These are phyloP conservation scores for Yamadazyma akitaensis DNA, from an alignment of 805 yeast species.

Conservation along the genomic window DNA sequence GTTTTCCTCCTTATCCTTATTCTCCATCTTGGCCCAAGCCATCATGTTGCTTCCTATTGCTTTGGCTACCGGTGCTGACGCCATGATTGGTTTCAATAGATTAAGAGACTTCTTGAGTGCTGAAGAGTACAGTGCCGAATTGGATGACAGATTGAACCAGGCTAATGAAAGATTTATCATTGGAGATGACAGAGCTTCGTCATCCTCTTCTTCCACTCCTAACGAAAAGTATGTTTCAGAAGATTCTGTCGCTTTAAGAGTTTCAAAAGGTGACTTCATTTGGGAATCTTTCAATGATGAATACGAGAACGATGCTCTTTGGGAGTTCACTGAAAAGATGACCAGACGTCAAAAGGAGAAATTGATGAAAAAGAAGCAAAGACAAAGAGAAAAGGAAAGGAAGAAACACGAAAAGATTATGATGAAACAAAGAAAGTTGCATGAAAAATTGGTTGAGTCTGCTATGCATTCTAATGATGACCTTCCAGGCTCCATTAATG, in stretches of 20 bases:
- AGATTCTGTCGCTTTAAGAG: conserved; percentile 18
- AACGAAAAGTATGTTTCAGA: conserved; percentile 1
- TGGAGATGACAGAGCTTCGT: conserved; percentile 9
- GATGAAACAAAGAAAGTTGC: conserved; percentile 5
- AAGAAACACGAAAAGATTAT: conserved; percentile 4
- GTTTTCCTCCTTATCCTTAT: conserved; percentile 42
- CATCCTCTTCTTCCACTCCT: background rate
- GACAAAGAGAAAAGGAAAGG: conserved; percentile 8
- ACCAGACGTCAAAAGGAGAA: conserved; percentile 13
- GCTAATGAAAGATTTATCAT: conserved; percentile 8
- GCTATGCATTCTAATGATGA: conserved; percentile 1
- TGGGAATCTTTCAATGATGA: conserved; percentile 32
- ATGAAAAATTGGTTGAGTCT: conserved; percentile 7
- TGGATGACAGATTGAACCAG: conserved; percentile 12
- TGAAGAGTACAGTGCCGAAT: conserved; percentile 20
- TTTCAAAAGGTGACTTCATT: conserved; percentile 25
- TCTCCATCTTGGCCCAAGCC: conserved; percentile 42
- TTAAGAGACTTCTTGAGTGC: conserved; percentile 24
- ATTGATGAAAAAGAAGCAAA: conserved; percentile 13
- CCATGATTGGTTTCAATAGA: conserved; percentile 36
- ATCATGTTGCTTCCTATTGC: conserved; percentile 43
- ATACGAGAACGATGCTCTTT: conserved; percentile 19
- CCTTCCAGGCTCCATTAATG: background rate
- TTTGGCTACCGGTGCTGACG: conserved; percentile 44
- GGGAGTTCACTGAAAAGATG: conserved; percentile 19